Evolutionary conservation across 2,329 filamentous ascomycete genomes (phyloP).

Genomic region (Aspergillus flavus): DNA sequence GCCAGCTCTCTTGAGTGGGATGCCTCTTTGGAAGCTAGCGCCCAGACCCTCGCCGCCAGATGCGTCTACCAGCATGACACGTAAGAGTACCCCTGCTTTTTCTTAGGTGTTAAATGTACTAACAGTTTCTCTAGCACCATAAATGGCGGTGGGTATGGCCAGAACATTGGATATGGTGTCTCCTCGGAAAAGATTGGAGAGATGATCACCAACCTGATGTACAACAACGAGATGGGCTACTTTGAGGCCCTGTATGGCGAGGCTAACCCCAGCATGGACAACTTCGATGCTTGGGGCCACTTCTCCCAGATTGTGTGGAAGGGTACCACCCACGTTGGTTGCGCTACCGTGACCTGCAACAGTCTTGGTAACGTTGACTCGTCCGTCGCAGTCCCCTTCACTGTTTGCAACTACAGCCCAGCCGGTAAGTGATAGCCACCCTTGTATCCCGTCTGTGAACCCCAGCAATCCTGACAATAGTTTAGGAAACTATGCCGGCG

Average conservation of each 20-base stretch:
- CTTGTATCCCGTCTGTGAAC: too few relatives aligned
- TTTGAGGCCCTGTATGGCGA: conserved; percentile 63
- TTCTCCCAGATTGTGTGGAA: conserved; percentile 77
- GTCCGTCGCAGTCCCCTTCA: conserved; percentile 63
- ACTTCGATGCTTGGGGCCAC: conserved; percentile 72
- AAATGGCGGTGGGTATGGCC: conserved; percentile 71
- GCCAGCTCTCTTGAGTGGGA: conserved; percentile 68
- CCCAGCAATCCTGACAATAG: conserved; percentile 26
- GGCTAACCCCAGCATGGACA: conserved; percentile 59
- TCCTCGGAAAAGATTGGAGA: conserved; percentile 60
- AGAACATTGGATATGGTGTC: conserved; percentile 82
- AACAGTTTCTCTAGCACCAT: conserved; percentile 43
- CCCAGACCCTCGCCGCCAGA: conserved; percentile 62
- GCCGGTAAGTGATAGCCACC: conserved; percentile 59
- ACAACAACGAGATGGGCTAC: conserved; percentile 72
- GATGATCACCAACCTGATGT: conserved; percentile 82
- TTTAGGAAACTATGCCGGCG: conserved; percentile 57
- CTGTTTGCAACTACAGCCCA: conserved; percentile 84
- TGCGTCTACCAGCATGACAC: conserved; percentile 77
- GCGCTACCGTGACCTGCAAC: conserved; percentile 54
- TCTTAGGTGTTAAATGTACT: conserved; percentile 1
- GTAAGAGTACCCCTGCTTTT: conserved; percentile 48
- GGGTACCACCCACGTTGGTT: conserved; percentile 63
- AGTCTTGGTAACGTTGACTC: conserved; percentile 46
- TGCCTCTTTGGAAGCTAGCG: conserved; percentile 63